Base-by-base conservation (phyloP, 2,329 filamentous ascomycete species). In the Delphinella strobiligena region DNA sequence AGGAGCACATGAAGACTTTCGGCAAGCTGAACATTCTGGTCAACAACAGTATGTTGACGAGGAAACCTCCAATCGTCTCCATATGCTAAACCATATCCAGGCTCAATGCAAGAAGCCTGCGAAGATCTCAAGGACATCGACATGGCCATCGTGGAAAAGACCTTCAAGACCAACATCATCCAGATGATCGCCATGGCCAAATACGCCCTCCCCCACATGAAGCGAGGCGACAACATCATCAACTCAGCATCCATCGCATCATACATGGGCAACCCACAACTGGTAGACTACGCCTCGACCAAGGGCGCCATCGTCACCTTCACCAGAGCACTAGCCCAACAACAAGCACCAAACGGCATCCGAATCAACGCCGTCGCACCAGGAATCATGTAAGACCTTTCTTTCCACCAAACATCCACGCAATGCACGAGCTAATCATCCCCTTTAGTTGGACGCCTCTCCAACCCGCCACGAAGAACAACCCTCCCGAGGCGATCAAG, bases 151-250 rank as follows among this genome's bases (percentile, higher is more conserved):
- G 69, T 76, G 0, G 68, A 75, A 45, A 69, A 66, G 46, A 71
- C 68, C 0, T 79, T 77, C 61, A 65, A 64, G 33, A 67, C 63
- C 44, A 77, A 77, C 44, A 69, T 77, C 22, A 48, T 74, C 7
- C 65, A 69, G 40, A 75, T 75, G 61, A 72, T 78, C 49, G 71
- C 71, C n/a, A 60, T 77, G 44, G 69, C 69, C 4, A 77, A 77
- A 50, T 75, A 66, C 44, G 62, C 71, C 0, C 52, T 77, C 5
- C 66, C 66, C 4, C 66, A 75, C 47, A 72, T 77, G 71, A 60
- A 65, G 40, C 69, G 71, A 4, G 58, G 58, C 8, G 45, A 22
- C 31, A 68, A 65, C 2, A 75, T 77, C 47, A 71, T 76, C 55
- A 77, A 76, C 54, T 67, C 66, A 1, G 36, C 36, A 2, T 43